Evolutionary conservation across 2,329 filamentous ascomycete genomes (phyloP).

Genomic region (Cryoendolithus antarcticus): DNA sequence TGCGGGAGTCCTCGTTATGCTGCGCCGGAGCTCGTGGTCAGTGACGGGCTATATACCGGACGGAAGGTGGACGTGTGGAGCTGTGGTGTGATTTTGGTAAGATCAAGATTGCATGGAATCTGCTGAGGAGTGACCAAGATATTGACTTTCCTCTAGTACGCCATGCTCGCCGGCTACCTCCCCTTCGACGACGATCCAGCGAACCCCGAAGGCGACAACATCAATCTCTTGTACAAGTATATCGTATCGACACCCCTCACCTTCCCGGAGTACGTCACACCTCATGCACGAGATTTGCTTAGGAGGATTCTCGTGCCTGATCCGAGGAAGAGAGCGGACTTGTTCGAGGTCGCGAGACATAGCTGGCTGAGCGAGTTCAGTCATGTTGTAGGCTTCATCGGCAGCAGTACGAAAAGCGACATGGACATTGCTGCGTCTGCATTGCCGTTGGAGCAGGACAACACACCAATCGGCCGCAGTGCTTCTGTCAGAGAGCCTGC

Average conservation of each 20-base stretch:
- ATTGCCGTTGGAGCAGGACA: conserved; percentile 39
- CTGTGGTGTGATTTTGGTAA: conserved; percentile 92
- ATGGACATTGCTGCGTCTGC: conserved; percentile 75
- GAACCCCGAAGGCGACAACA: conserved; percentile 97
- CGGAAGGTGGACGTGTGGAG: conserved; percentile 99
- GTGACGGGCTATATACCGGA: conserved; percentile 91
- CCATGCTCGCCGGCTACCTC: conserved; percentile 94
- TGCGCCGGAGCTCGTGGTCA: conserved; percentile 91
- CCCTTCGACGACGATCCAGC: conserved; percentile 97
- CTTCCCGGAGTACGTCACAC: conserved; percentile 97
- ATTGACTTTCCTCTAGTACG: conserved; percentile 54
- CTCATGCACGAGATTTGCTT: conserved; percentile 84
- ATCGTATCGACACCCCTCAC: conserved; percentile 94
- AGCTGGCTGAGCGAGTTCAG: conserved; percentile 97
- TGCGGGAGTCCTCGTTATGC: conserved; percentile 97
- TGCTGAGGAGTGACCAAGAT: conserved; percentile 1
- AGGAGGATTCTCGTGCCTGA: conserved; percentile 91
- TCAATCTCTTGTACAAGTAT: conserved; percentile 98
- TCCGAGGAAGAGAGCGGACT: conserved; percentile 81
- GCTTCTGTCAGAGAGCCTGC: conserved; percentile 81
- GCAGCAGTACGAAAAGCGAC: conserved; percentile 81
- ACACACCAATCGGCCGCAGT: conserved; percentile 61
- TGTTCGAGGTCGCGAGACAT: conserved; percentile 94
- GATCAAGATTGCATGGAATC: too few species aligned
- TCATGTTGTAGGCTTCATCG: conserved; percentile 94